Evolutionary conservation across 768 basidiomycete genomes (phyloP).

Genomic region (Rhizopogon sp.): DNA sequence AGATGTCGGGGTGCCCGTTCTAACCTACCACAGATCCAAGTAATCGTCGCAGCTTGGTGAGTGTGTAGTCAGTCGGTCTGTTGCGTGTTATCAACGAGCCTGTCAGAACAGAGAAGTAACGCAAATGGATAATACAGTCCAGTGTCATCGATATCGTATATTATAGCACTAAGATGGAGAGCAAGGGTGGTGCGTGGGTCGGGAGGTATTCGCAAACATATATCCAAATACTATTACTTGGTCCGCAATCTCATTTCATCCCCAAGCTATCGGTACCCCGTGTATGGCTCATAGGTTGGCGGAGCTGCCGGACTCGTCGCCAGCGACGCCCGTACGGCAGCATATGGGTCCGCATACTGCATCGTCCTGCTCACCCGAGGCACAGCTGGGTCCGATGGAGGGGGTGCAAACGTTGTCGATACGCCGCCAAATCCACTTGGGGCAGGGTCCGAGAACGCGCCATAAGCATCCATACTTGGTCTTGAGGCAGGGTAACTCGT

Average conservation of each 20-base stretch:
- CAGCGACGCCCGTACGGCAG: conserved; percentile 67
- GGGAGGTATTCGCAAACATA: background rate
- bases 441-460: conserved; percentile 85
- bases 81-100: too few relatives aligned
- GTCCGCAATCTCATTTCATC: background rate
- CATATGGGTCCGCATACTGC: conserved; percentile 91
- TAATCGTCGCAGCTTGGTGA: too few relatives aligned
- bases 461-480: conserved; percentile 82
- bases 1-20: too few relatives aligned
- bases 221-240: background rate
- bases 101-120: conserved; percentile 29
- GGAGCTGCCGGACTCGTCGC: conserved; percentile 27
- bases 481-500: conserved; percentile 29
- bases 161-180: background rate
- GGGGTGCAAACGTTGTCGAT: conserved; percentile 27
- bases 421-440: conserved; percentile 64
- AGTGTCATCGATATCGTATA: background rate
- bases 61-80: too few relatives aligned
- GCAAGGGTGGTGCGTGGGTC: background rate
- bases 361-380: conserved; percentile 80
- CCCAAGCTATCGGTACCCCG: conserved; percentile 41
- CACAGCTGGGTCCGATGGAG: conserved; percentile 29
- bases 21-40: too few relatives aligned
- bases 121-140: background rate
- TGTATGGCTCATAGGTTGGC: conserved; percentile 52